Evolutionary conservation across 1,284 basidiomycete species (phyloP).

Genomic region (Rhizopogon parksii): DNA sequence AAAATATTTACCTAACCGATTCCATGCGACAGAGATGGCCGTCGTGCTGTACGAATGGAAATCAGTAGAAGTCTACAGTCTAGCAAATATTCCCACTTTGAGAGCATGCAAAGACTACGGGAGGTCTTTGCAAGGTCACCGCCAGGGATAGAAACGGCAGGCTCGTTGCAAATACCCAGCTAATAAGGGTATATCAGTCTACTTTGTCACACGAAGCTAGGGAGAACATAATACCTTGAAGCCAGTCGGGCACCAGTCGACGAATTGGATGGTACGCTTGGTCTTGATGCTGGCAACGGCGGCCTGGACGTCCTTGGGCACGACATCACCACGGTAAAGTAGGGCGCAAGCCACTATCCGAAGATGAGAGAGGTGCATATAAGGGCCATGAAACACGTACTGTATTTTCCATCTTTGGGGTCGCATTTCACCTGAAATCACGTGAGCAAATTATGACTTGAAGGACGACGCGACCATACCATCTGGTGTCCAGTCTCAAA

Average conservation of each 20-base stretch:
- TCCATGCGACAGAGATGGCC: constrained; percentile 92
- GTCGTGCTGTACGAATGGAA: constrained; percentile 58
- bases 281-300: constrained; percentile 96
- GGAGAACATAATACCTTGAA: constrained; percentile 68
- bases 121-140: constrained; percentile 94
- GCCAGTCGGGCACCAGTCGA: constrained; percentile 98
- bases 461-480: constrained; percentile 37
- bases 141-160: constrained; percentile 84
- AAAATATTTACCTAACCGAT: constrained; percentile 59
- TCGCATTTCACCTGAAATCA: constrained; percentile 75
- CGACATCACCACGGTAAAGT: constrained; percentile 93
- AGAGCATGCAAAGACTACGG: constrained; percentile 96
- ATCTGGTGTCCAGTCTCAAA: constrained; percentile 98
- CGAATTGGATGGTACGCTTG: constrained; percentile 94
- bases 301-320: constrained; percentile 93
- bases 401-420: constrained; percentile 95
- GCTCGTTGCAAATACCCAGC: constrained; percentile 96
- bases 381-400: constrained; percentile 37
- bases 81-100: constrained; percentile 44
- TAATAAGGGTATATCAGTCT: constrained; percentile 29
- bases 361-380: neutral
- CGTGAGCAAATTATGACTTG: constrained; percentile 9
- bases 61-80: constrained; percentile 8
- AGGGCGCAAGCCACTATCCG: constrained; percentile 76
- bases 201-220: constrained; percentile 43